Evolutionary conservation across 768 basidiomycete species (phyloP).

Genomic region (Candolleomyces aberdarensis): DNA sequence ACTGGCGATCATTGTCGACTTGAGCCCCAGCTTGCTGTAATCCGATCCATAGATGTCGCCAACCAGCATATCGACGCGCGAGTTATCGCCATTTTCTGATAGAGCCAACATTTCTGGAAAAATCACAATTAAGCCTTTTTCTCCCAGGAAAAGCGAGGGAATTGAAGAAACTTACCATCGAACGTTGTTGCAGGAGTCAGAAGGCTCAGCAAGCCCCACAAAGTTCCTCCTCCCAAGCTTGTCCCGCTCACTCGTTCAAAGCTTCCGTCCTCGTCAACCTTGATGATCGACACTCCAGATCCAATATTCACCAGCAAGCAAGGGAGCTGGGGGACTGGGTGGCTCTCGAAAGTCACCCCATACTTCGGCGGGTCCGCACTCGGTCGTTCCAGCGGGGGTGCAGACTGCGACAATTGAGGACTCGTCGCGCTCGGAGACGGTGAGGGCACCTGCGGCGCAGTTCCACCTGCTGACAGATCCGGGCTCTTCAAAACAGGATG

Average conservation of each 20-base stretch:
- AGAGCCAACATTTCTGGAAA: constrained; percentile 88
- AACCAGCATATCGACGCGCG: constrained; percentile 95
- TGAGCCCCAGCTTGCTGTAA: constrained; percentile 91
- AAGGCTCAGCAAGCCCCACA: constrained; percentile 94
- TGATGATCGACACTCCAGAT: constrained; percentile 96
- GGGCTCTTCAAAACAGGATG: neutral
- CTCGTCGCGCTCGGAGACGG: constrained; percentile 11
- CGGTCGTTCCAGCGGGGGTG: constrained; percentile 65
- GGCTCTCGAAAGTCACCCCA: constrained; percentile 81
- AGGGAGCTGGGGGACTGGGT: constrained; percentile 85
- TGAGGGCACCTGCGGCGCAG: constrained; percentile 16
- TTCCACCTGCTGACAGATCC: constrained; percentile 6
- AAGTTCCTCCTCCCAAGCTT: constrained; percentile 92
- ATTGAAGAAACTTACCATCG: constrained; percentile 67
- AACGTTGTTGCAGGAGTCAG: constrained; percentile 94
- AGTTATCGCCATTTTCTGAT: constrained; percentile 92
- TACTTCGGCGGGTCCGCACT: constrained; percentile 89
- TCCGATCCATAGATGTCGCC: constrained; percentile 99
- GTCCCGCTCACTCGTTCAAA: constrained; percentile 98
- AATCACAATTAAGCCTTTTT: constrained; percentile 8
- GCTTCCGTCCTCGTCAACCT: constrained; percentile 90
- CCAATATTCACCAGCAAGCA: constrained; percentile 98
- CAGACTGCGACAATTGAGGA: constrained; percentile 4
- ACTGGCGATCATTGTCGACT: constrained; percentile 97
- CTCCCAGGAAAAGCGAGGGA: constrained; percentile 2